Percentiles rank a stretch among this genome's conserved stretches.
phyloP scores from a whole-genome alignment of 495 filamentous ascomycete species.

The Usnea hakonensis region DNA sequence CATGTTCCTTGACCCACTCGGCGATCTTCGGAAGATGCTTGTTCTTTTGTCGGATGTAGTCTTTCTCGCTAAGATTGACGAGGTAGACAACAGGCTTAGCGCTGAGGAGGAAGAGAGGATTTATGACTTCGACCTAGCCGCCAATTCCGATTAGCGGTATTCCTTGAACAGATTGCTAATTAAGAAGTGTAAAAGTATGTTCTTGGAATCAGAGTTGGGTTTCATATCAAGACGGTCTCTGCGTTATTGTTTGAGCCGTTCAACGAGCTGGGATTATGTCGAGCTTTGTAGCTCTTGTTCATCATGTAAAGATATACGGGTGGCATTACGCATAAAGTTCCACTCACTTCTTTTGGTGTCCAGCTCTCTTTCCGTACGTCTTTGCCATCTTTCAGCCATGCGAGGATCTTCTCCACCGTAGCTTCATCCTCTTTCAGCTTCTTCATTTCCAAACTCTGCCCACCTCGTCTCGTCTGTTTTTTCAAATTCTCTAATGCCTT shows the following conservation, averaged over 20 bases:
- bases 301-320: conserved; percentile 56
- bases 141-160: conserved; percentile 26
- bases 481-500: conserved; percentile 81
- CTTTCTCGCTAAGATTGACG: conserved; percentile 93
- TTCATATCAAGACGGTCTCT: conserved; percentile 79
- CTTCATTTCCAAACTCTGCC: conserved; percentile 97
- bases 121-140: conserved; percentile 88
- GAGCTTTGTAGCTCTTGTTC: conserved; percentile 94
- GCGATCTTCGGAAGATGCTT: conserved; percentile 92
- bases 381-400: conserved; percentile 75
- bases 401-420: conserved; percentile 78
- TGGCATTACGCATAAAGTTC: conserved; percentile 14
- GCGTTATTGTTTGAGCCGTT: conserved; percentile 67
- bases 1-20: conserved; percentile 88
- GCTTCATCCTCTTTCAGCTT: conserved; percentile 93
- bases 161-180: conserved; percentile 9
- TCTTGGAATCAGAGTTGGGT: conserved; percentile 44
- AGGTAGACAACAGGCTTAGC: conserved; percentile 97
- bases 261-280: conserved; percentile 99
- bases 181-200: conserved; percentile 11
- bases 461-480: conserved; percentile 90
- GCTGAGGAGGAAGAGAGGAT: conserved; percentile 87
- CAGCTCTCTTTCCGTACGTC: conserved; percentile 88
- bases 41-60: conserved; percentile 99
- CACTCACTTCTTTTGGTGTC: conserved; percentile 88